phyloP scores from a whole-genome alignment of 2,329 filamentous ascomycete genomes.

The Monosporascus sp. region DNA sequence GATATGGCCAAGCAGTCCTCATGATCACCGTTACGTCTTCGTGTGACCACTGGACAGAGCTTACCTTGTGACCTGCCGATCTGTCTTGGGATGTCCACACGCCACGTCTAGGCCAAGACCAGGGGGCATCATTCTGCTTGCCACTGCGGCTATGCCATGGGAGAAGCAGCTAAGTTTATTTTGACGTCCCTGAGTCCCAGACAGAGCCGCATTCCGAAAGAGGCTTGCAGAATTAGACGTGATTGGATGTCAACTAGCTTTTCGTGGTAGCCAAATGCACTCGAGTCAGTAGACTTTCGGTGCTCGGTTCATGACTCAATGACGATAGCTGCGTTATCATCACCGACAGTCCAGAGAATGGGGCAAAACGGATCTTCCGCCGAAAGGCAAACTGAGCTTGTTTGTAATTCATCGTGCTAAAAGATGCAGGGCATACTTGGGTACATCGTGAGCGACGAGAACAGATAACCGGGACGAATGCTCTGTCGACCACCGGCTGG shows the following conservation, averaged over 20 bases:
- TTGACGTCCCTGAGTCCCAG: neutral
- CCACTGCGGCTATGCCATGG: neutral
- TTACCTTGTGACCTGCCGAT: neutral
- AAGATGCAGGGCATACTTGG: no score
- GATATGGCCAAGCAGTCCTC: no score
- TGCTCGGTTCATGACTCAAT: neutral
- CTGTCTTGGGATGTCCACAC: neutral
- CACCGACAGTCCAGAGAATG: no score
- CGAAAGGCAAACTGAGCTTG: no score
- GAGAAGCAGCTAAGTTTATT: neutral
- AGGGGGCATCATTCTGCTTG: neutral
- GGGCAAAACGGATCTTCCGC: no score
- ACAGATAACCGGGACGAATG: no score
- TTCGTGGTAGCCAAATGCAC: no score
- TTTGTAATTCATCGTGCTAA: no score
- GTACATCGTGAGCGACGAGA: no score
- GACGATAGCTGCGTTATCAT: neutral
- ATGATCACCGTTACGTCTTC: no score
- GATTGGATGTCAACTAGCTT: neutral
- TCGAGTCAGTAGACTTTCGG: neutral
- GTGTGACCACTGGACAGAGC: no score
- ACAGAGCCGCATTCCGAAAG: neutral
- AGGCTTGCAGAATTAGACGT: neutral
- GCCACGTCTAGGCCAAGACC: neutral
- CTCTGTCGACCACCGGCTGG: no score